A percentile compares a stretch with the other conserved stretches of the same genome.
Evolutionary conservation across 768 basidiomycete species (phyloP).

Genomic region (Psilocybe sp.): DNA sequence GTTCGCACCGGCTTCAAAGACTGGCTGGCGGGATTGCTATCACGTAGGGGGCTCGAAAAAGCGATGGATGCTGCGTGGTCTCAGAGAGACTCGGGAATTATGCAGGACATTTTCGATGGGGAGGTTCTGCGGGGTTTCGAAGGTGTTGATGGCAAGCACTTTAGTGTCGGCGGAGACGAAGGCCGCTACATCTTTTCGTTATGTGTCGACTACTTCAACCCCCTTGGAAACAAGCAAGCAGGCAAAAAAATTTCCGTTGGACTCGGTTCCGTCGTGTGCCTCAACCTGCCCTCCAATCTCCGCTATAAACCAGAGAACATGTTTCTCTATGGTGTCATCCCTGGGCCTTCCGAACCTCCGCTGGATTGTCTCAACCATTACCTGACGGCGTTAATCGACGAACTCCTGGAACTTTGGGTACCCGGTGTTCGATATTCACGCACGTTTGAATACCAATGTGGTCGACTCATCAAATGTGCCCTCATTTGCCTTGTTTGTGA

Average conservation of each 20-base stretch:
- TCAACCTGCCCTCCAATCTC: conserved; percentile 29
- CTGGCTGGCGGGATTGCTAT: conserved; percentile 1
- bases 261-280: conserved; percentile 27
- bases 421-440: too few relatives aligned
- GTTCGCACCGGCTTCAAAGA: conserved; percentile 1
- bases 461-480: too few relatives aligned
- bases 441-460: too few relatives aligned
- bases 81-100: background rate
- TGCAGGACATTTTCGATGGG: conserved; percentile 4
- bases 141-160: background rate
- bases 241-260: conserved; percentile 26
- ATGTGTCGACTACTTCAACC: too few relatives aligned
- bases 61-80: conserved; percentile 4
- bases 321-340: conserved; percentile 26
- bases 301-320: conserved; percentile 31
- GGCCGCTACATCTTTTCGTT: too few relatives aligned
- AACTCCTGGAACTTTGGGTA: too few relatives aligned
- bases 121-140: background rate
- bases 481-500: too few relatives aligned
- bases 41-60: background rate
- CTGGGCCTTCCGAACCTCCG: too few relatives aligned
- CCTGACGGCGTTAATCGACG: too few relatives aligned
- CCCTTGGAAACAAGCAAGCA: conserved; percentile 17
- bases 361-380: too few relatives aligned
- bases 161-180: background rate